Evolutionary conservation across 2,329 filamentous ascomycete genomes (phyloP).

Genomic region (Alternaria sp.): DNA sequence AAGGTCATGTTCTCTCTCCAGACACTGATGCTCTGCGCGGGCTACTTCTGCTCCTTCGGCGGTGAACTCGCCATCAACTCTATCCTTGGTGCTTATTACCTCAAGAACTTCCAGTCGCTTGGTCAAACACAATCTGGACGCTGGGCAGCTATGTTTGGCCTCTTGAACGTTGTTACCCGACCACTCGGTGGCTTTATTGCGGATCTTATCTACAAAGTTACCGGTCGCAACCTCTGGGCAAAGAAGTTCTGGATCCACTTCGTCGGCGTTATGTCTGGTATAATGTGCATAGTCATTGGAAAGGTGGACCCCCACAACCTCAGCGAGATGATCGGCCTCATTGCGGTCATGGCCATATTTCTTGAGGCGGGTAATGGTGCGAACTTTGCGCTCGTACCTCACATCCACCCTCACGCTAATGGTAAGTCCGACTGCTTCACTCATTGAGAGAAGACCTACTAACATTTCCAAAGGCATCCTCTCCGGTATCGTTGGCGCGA

Average conservation of each 20-base stretch:
- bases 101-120: conserved; percentile 61
- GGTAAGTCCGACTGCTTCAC: conserved; percentile 53
- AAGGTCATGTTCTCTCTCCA: conserved; percentile 67
- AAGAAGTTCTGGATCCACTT: conserved; percentile 69
- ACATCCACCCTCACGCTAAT: conserved; percentile 83
- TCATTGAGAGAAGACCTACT: conserved; percentile 3
- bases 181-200: conserved; percentile 69
- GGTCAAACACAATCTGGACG: conserved; percentile 62
- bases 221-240: conserved; percentile 60
- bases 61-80: conserved; percentile 67
- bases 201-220: conserved; percentile 62
- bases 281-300: conserved; percentile 68
- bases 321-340: conserved; percentile 74
- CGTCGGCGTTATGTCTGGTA: conserved; percentile 63
- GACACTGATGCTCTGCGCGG: conserved; percentile 59
- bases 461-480: conserved; percentile 58
- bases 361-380: conserved; percentile 84
- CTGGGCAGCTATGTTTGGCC: conserved; percentile 77
- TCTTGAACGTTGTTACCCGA: conserved; percentile 72
- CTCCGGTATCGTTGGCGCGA: conserved; percentile 77
- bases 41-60: conserved; percentile 68
- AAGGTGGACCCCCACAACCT: conserved; percentile 66
- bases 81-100: conserved; percentile 65
- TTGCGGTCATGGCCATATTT: conserved; percentile 81
- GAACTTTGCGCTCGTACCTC: conserved; percentile 85